These are phyloP conservation scores for sweet orange (Citrus sinensis) DNA, from an alignment of 345 rosid genomes.

Conservation along the genomic window DVS_A1.0 CM039163.1:49379501-49380000, in stretches of 20 bases:
- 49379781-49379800: background rate
- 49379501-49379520: background rate
- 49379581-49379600: constrained; percentile 4
- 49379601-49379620: background rate
- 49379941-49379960: background rate
- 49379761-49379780: constrained; percentile 38
- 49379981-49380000: background rate
- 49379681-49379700: constrained; percentile 62
- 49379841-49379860: background rate
- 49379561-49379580: constrained; percentile 9
- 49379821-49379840: background rate
- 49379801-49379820: background rate
- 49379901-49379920: background rate
- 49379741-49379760: constrained; percentile 88
- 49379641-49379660: constrained; percentile 7
- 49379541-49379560: background rate
- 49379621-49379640: constrained; percentile 4
- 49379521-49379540: background rate
- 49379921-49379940: background rate
- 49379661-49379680: background rate
- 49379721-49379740: constrained; percentile 81
- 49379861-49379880: background rate
- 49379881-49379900: background rate
- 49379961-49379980: background rate
- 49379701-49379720: constrained; percentile 89